Evolutionary conservation across 2,329 filamentous ascomycete species (phyloP).

Genomic region (Conoideocrella luteorostrata): DNA sequence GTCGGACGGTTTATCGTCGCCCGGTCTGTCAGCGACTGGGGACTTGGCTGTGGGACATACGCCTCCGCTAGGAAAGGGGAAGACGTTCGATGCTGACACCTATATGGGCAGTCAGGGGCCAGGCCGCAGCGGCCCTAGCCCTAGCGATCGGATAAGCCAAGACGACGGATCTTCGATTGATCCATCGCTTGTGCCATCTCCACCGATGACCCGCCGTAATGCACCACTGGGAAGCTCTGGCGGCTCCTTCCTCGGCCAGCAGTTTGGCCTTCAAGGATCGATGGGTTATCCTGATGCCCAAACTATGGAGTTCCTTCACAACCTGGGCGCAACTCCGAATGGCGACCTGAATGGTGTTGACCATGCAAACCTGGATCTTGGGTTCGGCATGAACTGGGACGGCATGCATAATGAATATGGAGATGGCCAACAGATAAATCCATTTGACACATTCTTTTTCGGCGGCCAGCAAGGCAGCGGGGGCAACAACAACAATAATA

Average conservation of each 20-base stretch:
- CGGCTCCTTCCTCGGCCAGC: constrained; percentile 25
- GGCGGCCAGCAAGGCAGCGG: constrained; percentile 41
- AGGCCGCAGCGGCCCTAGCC: constrained; percentile 23
- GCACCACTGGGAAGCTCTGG: constrained; percentile 23
- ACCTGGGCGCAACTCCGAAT: constrained; percentile 28
- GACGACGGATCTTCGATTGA: constrained; percentile 28
- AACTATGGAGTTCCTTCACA: constrained; percentile 48
- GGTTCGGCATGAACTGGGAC: constrained; percentile 61
- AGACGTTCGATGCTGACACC: constrained; percentile 27
- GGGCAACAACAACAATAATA: constrained; percentile 20
- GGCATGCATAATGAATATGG: constrained; percentile 57
- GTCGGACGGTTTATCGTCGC: constrained; percentile 35
- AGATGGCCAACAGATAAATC: constrained; percentile 56
- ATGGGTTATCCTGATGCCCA: constrained; percentile 43
- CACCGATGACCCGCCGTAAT: constrained; percentile 30
- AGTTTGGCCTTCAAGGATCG: constrained; percentile 26
- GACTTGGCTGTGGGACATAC: constrained; percentile 26
- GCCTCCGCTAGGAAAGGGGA: constrained; percentile 31
- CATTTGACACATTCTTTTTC: constrained; percentile 70
- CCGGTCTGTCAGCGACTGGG: constrained; percentile 30
- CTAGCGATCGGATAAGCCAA: constrained; percentile 22
- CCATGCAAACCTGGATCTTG: constrained; percentile 53
- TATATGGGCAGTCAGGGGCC: constrained; percentile 23
- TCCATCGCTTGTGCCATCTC: constrained; percentile 39
- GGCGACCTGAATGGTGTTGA: constrained; percentile 28